phyloP scores from a whole-genome alignment of 495 filamentous ascomycete genomes.

The Apiosordaria backusii region DNA sequence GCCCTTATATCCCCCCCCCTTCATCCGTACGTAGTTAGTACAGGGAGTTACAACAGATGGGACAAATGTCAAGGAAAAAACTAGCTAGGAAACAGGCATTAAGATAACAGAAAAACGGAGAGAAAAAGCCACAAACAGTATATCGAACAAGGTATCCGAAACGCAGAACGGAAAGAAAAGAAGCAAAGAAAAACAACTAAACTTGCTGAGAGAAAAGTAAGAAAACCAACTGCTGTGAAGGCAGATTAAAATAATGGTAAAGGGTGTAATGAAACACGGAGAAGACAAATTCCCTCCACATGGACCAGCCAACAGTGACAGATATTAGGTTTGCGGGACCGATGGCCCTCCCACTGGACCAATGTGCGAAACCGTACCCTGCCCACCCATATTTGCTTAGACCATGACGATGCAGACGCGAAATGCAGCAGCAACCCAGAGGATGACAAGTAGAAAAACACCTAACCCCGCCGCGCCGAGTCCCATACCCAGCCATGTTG shows the following conservation, averaged over 20 bases:
- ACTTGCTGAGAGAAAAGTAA: constrained; percentile 18
- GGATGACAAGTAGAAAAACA: constrained; percentile 28
- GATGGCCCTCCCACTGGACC: constrained; percentile 38
- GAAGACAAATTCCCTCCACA: constrained; percentile 39
- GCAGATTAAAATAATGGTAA: constrained; percentile 39
- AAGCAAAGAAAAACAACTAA: constrained; percentile 22
- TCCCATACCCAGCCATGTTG: constrained; percentile 20
- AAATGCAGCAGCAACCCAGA: constrained; percentile 31
- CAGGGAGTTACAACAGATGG: constrained; percentile 30
- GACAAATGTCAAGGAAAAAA: constrained; percentile 22
- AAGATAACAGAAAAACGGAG: constrained; percentile 12
- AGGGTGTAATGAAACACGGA: constrained; percentile 48
- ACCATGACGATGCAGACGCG: constrained; percentile 43
- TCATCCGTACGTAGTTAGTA: constrained; percentile 25
- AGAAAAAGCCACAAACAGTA: constrained; percentile 24
- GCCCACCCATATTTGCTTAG: constrained; percentile 43
- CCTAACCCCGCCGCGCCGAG: constrained; percentile 29
- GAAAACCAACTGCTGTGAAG: constrained; percentile 20
- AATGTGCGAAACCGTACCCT: constrained; percentile 43
- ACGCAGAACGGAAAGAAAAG: constrained; percentile 19
- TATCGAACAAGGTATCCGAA: constrained; percentile 44
- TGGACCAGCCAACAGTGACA: constrained; percentile 54
- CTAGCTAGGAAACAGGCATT: constrained; percentile 12
- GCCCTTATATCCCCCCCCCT: constrained; percentile 22
- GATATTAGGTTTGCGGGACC: constrained; percentile 51